A percentile compares a stretch with the other conserved stretches of the same genome.
Evolutionary conservation across 2,329 filamentous ascomycete species (phyloP).

Genomic region (Pseudomassariella vexata): DNA sequence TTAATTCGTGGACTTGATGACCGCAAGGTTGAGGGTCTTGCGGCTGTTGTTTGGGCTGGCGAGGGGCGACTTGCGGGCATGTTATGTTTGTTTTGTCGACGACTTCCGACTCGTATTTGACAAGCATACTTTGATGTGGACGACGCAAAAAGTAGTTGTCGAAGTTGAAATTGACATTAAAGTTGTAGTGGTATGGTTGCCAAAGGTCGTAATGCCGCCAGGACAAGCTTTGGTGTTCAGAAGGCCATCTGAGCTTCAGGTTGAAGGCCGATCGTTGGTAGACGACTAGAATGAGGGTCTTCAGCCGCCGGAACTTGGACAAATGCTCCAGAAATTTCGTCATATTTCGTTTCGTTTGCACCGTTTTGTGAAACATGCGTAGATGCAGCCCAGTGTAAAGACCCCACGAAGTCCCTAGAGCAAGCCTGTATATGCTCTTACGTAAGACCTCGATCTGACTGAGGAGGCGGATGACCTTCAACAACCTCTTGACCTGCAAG

Average conservation of each 20-base stretch:
- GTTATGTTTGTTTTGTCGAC: slow-evolving; percentile 11
- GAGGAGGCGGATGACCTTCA: slow-evolving; percentile 39
- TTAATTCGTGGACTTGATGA: slow-evolving; percentile 22
- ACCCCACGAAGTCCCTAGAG: slow-evolving; percentile 41
- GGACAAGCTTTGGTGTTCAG: slow-evolving; percentile 12
- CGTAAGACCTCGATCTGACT: slow-evolving; percentile 38
- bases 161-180: slow-evolving; percentile 40
- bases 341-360: slow-evolving; percentile 34
- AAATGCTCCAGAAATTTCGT: slow-evolving; percentile 33
- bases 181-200: slow-evolving; percentile 40
- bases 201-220: slow-evolving; percentile 33
- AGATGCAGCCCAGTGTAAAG: slow-evolving; percentile 40
- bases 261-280: slow-evolving; percentile 43
- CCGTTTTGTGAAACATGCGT: slow-evolving; percentile 36
- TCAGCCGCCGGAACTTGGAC: slow-evolving; percentile 32
- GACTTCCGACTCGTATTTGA: slow-evolving; percentile 18
- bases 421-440: slow-evolving; percentile 32
- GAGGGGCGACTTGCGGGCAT: slow-evolving; percentile 6
- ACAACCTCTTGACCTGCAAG: slow-evolving; percentile 38
- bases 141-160: slow-evolving; percentile 34
- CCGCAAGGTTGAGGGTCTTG: slow-evolving; percentile 20
- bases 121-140: slow-evolving; percentile 29
- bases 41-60: slow-evolving; percentile 17
- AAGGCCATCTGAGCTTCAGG: slow-evolving; percentile 14
- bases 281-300: slow-evolving; percentile 37